These are phyloP conservation scores for Phytophthora pisi DNA, from an alignment of 352 stramenopile species.

Conservation along the genomic window DNA sequence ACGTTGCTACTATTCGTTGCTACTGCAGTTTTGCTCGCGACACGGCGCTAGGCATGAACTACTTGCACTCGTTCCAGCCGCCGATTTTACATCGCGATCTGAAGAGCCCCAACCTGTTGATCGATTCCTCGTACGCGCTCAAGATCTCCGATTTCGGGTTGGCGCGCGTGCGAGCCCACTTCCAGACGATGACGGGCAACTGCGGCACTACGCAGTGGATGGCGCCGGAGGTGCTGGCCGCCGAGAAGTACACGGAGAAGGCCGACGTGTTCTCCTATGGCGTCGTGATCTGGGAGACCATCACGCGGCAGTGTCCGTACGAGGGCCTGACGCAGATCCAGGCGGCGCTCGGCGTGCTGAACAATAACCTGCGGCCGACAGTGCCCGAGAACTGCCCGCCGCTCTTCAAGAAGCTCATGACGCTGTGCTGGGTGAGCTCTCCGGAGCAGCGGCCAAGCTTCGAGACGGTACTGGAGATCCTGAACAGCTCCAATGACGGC, in stretches of 20 bases:
- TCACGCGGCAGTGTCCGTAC: conserved; percentile 91
- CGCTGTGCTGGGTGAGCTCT: conserved; percentile 76
- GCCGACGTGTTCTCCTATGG: conserved; percentile 89
- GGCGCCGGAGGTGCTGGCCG: conserved; percentile 81
- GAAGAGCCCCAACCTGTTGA: conserved; percentile 86
- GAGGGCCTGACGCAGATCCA: conserved; percentile 92
- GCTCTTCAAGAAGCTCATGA: conserved; percentile 88
- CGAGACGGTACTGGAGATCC: conserved; percentile 79
- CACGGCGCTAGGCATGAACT: conserved; percentile 88
- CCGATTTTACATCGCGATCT: conserved; percentile 88
- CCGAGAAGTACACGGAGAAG: conserved; percentile 89
- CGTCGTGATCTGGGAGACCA: conserved; percentile 89
- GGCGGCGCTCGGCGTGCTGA: conserved; percentile 83
- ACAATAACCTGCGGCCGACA: conserved; percentile 87
- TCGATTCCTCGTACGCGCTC: conserved; percentile 78
- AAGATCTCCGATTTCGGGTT: conserved; percentile 92
- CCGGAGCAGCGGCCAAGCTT: conserved; percentile 84
- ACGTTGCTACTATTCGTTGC: conserved; percentile 1
- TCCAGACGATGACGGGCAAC: conserved; percentile 90
- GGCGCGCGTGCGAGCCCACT: conserved; percentile 78
- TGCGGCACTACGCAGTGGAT: conserved; percentile 90
- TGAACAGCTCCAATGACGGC: conserved; percentile 47
- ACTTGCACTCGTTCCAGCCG: conserved; percentile 86
- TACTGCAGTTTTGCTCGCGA: conserved; percentile 71
- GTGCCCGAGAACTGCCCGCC: conserved; percentile 77